Base-by-base conservation (phyloP, 768 basidiomycete species). In the Neoboletus magnificus region DNA sequence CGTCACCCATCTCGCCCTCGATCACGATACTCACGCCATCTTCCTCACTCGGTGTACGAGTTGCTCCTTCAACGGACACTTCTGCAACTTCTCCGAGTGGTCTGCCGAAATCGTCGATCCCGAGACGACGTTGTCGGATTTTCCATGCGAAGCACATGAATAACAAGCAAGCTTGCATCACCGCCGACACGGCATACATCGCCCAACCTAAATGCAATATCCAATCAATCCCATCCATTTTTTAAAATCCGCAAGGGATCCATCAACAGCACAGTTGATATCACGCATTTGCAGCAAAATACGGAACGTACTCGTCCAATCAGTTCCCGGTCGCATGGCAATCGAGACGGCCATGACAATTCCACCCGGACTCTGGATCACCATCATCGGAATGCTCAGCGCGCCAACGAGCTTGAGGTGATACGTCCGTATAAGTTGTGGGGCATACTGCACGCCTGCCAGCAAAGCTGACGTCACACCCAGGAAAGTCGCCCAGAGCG, bases 351-450 rank as follows among this genome's bases (percentile, higher is more conserved):
- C 88, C 87, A 98, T 95, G n/a, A 91, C 67, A 4, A 91, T 75
- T 1, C 90, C 87, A 4, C 94, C 95, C 4, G 94, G 94, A 13
- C 84, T 92, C 72, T 98, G 96, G 16, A 99, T 91, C 46, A 83
- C 74, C 96, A 99, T 98, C 85, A 93, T 98, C 1, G 89, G 88
- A 54, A 99, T 90, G 65, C 92, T 94, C 16, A 98, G 76, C 0
- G 93, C 93, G 3, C 96, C 96, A 10, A 98, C 94, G 13, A 96
- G 81, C 65, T 85, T 88, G 30, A 81, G 71, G 5, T 74, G 75
- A 62, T 87, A 97, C 1, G 95, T 98, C 57, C 87, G 84, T 13
- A 82, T 61, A 25, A 99, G 76, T 69, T 97, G 95, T 0, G 96
- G 95, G 0, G 85, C 79, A 57, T 98, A 99, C 71, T 99, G 95